A percentile compares a stretch with the other conserved stretches of the same genome.
Evolutionary conservation across 2,329 filamentous ascomycete species (phyloP).

Genomic region (Colletotrichum paranaense): DNA sequence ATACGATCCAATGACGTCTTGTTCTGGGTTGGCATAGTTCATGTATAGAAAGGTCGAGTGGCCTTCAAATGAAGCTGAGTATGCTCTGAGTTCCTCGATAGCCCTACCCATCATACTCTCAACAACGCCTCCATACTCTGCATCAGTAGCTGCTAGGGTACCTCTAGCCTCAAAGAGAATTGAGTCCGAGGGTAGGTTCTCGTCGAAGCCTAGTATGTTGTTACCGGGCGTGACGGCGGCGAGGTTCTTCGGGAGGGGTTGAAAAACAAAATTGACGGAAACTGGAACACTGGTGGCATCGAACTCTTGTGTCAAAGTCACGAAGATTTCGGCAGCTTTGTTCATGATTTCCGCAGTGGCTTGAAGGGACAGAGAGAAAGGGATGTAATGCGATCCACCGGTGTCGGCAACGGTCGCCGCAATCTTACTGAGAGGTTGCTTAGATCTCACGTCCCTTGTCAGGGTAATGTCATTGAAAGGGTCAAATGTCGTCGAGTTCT

Average conservation of each 20-base stretch:
- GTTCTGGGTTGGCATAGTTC: conserved; percentile 27
- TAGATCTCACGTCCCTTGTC: conserved; percentile 2
- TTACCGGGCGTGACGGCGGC: conserved; percentile 14
- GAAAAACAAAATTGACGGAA: conserved; percentile 32
- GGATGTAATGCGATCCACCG: conserved; percentile 16
- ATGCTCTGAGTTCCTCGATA: conserved; percentile 6
- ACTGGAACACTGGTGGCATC: conserved; percentile 1
- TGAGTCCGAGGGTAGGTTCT: conserved; percentile 15
- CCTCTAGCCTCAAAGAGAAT: conserved; percentile 15
- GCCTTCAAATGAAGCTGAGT: conserved; percentile 6
- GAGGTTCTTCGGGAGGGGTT: conserved; percentile 30
- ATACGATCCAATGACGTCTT: conserved; percentile 17
- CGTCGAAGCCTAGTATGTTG: conserved; percentile 17
- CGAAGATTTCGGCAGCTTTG: conserved; percentile 20
- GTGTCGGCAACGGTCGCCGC: conserved; percentile 24
- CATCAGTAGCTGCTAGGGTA: background rate
- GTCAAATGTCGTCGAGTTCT: conserved; percentile 11
- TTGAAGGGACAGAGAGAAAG: conserved; percentile 14
- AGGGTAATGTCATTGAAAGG: conserved; percentile 12
- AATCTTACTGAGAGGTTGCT: background rate
- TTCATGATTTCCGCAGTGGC: background rate
- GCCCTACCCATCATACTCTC: background rate
- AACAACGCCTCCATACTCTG: background rate
- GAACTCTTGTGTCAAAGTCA: background rate
- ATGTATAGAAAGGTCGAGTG: conserved; percentile 26